These are phyloP conservation scores for Huntiella omanensis DNA, from an alignment of 2,329 filamentous ascomycete genomes.

Conservation along the genomic window DNA sequence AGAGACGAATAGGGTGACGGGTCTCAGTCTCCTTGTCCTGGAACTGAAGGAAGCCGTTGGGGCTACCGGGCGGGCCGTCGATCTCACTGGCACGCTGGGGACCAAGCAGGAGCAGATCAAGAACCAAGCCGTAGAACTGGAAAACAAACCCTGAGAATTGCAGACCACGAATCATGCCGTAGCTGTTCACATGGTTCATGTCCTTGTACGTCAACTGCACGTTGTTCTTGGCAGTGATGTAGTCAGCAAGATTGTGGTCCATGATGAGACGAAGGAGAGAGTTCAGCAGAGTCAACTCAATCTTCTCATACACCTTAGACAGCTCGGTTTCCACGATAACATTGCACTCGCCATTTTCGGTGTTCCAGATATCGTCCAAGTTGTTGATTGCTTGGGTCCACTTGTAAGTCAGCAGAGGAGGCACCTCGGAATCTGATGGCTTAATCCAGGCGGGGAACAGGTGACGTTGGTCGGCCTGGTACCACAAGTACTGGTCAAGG, in stretches of 20 bases:
- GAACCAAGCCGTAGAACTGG: constrained; percentile 92
- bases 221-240: constrained; percentile 99
- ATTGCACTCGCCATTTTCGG: constrained; percentile 85
- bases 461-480: constrained; percentile 92
- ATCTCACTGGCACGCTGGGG: constrained; percentile 95
- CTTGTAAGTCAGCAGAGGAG: constrained; percentile 86
- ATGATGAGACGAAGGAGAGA: constrained; percentile 85
- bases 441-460: constrained; percentile 98
- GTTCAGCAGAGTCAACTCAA: constrained; percentile 89
- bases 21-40: constrained; percentile 81
- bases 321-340: constrained; percentile 97
- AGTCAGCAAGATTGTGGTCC: constrained; percentile 98
- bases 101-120: constrained; percentile 80
- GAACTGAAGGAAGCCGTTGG: constrained; percentile 97
- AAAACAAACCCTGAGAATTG: constrained; percentile 98
- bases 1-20: constrained; percentile 88
- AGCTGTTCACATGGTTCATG: constrained; percentile 99
- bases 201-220: constrained; percentile 98
- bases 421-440: constrained; percentile 93
- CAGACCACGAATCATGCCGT: constrained; percentile 91
- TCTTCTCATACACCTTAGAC: constrained; percentile 99
- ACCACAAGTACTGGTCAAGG: constrained; percentile 96
- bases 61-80: constrained; percentile 77
- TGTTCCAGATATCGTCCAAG: constrained; percentile 84
- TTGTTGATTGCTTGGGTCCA: constrained; percentile 99